Evolutionary conservation across 495 filamentous ascomycete genomes (phyloP).

Genomic region (Acidiella bohemica): DNA sequence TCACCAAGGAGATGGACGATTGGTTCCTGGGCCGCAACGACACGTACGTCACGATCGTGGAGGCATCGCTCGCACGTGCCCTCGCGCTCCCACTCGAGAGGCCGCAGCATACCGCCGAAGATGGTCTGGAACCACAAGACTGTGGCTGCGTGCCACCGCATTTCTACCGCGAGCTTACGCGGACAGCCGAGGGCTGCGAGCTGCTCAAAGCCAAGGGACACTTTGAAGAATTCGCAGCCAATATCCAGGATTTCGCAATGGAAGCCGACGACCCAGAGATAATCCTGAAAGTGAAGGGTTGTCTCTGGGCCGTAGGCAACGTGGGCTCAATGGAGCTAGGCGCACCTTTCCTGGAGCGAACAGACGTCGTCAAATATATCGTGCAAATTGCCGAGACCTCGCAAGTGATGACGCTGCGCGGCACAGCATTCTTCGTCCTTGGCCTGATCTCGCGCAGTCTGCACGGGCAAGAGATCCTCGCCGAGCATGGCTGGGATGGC

Average conservation of each 20-base stretch:
- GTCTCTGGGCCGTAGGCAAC: conserved; percentile 94
- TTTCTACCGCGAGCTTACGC: conserved; percentile 89
- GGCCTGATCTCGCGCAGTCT: conserved; percentile 84
- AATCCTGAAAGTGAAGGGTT: conserved; percentile 89
- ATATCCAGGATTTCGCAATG: conserved; percentile 70
- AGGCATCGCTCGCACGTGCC: conserved; percentile 83
- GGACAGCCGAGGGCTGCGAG: conserved; percentile 83
- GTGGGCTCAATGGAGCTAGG: conserved; percentile 97
- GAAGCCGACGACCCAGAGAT: conserved; percentile 75
- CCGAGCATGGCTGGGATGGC: conserved; percentile 80
- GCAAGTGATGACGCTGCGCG: conserved; percentile 78
- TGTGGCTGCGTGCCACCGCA: conserved; percentile 74
- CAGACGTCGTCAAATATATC: conserved; percentile 72
- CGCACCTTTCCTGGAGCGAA: conserved; percentile 77
- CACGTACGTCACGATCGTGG: conserved; percentile 83
- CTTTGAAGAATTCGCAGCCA: conserved; percentile 81
- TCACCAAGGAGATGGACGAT: conserved; percentile 98
- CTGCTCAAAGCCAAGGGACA: conserved; percentile 85
- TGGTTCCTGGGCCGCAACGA: conserved; percentile 97
- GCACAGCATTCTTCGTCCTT: conserved; percentile 91
- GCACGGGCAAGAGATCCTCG: conserved; percentile 80
- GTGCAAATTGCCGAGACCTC: conserved; percentile 75
- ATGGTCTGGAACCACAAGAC: conserved; percentile 44
- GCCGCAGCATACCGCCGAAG: conserved; percentile 35
- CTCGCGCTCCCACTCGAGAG: conserved; percentile 50